Evolutionary conservation across 768 basidiomycete genomes (phyloP).

Genomic region (Lyophyllum shimeji): DNA sequence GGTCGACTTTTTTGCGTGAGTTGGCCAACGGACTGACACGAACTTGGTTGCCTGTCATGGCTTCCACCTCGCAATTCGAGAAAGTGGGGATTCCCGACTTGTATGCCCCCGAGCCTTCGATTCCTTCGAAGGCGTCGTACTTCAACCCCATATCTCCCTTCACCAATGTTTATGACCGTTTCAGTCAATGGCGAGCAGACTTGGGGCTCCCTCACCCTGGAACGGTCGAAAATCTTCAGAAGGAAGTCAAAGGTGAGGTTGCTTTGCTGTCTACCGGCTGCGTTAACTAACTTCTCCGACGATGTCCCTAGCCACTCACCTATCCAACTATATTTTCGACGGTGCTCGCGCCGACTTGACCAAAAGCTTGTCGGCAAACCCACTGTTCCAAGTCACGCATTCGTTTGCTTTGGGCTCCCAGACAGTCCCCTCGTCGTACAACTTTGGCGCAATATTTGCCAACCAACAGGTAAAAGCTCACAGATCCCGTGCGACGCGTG

Average conservation of each 20-base stretch:
- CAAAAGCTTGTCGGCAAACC: conserved; percentile 88
- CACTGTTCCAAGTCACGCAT: conserved; percentile 98
- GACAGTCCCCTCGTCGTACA: conserved; percentile 83
- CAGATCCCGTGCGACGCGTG: conserved; percentile 20
- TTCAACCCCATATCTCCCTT: conserved; percentile 57
- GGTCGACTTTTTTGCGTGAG: conserved; percentile 34
- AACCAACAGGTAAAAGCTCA: conserved; percentile 62
- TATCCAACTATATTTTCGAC: conserved; percentile 96
- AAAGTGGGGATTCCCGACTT: conserved; percentile 41
- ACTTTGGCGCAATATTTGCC: conserved; percentile 92
- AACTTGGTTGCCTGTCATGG: conserved; percentile 35
- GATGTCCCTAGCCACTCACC: conserved; percentile 67
- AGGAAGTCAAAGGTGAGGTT: conserved; percentile 84
- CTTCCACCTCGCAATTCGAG: conserved; percentile 41
- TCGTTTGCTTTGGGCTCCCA: conserved; percentile 91
- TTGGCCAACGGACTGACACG: conserved; percentile 28
- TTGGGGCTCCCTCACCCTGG: conserved; percentile 91
- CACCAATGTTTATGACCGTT: conserved; percentile 64
- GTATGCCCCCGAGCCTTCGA: conserved; percentile 32
- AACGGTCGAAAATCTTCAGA: conserved; percentile 87
- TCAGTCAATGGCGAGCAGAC: conserved; percentile 79
- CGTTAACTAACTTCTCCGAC: conserved; percentile 6
- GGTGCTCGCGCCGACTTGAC: conserved; percentile 95
- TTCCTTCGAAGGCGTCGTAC: conserved; percentile 33
- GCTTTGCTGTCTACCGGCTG: background rate